Conservation (phyloP, 2,329 filamentous ascomycete species). For the Fusarium graminum region DNA sequence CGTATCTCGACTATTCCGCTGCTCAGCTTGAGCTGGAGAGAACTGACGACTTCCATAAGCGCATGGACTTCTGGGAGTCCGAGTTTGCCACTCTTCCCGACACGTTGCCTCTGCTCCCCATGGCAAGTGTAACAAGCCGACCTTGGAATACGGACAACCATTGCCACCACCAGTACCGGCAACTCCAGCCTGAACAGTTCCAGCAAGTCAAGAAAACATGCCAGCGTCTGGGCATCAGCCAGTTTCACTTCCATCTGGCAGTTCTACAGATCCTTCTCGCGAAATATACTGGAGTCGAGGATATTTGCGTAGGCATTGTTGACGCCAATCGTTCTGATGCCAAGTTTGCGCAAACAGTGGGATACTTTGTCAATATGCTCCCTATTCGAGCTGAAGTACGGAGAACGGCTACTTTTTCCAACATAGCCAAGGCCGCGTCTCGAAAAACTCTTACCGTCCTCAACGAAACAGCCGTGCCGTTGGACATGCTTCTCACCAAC, state of each 20-base stretch:
- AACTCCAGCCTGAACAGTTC: neutral
- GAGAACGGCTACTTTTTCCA: neutral
- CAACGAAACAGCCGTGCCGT: neutral
- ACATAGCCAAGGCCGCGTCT: neutral
- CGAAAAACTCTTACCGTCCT: neutral
- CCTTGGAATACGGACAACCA: neutral
- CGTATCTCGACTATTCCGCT: constrained; percentile 1
- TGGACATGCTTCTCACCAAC: constrained; percentile 6
- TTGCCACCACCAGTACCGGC: constrained; percentile 4
- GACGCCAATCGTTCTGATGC: constrained; percentile 7
- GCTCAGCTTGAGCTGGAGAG: neutral
- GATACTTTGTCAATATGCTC: constrained; percentile 20
- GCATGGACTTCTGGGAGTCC: neutral
- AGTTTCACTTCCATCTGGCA: constrained; percentile 10
- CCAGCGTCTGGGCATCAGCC: neutral
- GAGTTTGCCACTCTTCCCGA: neutral
- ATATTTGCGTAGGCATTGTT: constrained; percentile 11
- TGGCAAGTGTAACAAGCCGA: neutral
- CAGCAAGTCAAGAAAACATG: neutral
- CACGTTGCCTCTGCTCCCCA: neutral
- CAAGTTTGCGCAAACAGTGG: constrained; percentile 3
- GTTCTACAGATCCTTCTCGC: constrained; percentile 2
- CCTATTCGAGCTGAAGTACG: neutral
- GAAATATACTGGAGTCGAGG: neutral
- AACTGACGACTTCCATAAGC: neutral